phyloP scores from a whole-genome alignment of 2,329 filamentous ascomycete genomes.

The Fusarium sublunatum region DNA sequence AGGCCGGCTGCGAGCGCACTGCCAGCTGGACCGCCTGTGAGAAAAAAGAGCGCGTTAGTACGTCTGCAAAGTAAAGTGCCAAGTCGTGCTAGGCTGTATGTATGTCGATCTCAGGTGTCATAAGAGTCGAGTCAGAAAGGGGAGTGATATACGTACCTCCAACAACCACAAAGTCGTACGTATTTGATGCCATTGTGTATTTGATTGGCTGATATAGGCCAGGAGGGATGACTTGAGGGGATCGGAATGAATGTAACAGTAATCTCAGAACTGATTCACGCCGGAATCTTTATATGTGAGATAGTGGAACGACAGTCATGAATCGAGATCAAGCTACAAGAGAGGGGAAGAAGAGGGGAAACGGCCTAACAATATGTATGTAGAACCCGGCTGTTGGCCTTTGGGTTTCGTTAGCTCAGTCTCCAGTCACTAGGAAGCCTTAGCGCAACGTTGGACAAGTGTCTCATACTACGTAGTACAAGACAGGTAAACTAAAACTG shows the following conservation, averaged over 20 bases:
- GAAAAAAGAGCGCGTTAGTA: background rate
- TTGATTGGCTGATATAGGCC: background rate
- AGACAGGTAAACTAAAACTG: background rate
- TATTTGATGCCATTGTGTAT: constrained; percentile 17
- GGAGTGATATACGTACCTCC: constrained; percentile 31
- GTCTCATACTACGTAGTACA: background rate
- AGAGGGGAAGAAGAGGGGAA: constrained; percentile 13
- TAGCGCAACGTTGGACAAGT: constrained; percentile 9
- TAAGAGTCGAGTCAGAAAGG: background rate
- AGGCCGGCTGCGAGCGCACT: constrained; percentile 65
- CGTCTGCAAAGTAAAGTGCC: background rate
- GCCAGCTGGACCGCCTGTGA: constrained; percentile 65
- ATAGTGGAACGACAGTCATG: background rate
- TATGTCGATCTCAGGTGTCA: too few species aligned
- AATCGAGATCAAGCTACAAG: background rate
- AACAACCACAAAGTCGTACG: constrained; percentile 39
- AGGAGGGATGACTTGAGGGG: background rate
- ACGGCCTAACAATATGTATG: constrained; percentile 1
- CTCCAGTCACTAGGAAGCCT: background rate
- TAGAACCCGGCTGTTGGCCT: background rate
- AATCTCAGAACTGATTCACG: background rate
- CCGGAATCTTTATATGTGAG: too few species aligned
- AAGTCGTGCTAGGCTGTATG: constrained; percentile 4
- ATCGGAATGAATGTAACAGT: background rate
- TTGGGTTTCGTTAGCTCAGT: background rate